phyloP scores from a whole-genome alignment of 208 protist genomes.

The Phytomonas sp. region DNA sequence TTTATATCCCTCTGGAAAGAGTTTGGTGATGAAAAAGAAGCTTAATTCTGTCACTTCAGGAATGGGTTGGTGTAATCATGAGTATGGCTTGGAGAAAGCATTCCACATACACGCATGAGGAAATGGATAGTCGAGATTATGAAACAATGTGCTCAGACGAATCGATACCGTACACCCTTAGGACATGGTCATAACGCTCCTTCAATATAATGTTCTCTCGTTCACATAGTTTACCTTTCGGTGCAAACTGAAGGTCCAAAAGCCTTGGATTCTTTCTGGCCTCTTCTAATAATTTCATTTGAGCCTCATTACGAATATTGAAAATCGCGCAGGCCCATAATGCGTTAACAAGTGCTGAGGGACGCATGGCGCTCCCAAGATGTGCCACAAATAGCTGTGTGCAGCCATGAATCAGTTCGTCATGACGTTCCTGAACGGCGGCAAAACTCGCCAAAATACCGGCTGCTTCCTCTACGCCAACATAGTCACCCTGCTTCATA shows the following conservation, averaged over 20 bases:
- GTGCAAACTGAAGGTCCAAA: conserved; percentile 13
- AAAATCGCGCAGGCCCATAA: conserved; percentile 72
- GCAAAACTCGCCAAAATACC: conserved; percentile 77
- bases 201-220: conserved; percentile 22
- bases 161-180: conserved; percentile 32
- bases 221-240: conserved; percentile 6
- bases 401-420: conserved; percentile 75
- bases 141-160: neutral
- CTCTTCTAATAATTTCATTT: conserved; percentile 51
- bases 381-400: conserved; percentile 50
- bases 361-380: conserved; percentile 26
- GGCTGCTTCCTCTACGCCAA: conserved; percentile 58
- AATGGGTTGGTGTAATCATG: neutral
- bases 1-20: neutral
- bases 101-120: neutral
- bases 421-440: conserved; percentile 77
- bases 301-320: conserved; percentile 76
- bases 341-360: conserved; percentile 38
- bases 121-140: neutral
- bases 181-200: conserved; percentile 24
- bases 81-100: neutral
- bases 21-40: neutral
- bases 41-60: neutral
- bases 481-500: conserved; percentile 42
- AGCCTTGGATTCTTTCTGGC: conserved; percentile 25